Base-by-base conservation (phyloP, 768 basidiomycete species). In the Suillus sp. region DNA sequence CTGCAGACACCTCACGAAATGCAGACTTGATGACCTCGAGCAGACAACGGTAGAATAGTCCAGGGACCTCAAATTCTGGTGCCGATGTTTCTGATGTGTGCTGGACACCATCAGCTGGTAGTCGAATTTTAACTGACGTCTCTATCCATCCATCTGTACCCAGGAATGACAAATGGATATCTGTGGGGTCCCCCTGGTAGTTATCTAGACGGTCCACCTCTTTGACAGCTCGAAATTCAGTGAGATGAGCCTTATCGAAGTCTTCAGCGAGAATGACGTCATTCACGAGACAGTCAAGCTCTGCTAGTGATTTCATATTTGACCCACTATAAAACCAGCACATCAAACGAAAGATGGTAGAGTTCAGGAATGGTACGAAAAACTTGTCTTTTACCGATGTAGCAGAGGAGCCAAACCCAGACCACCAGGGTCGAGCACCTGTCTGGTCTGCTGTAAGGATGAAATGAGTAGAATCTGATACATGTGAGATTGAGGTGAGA, bases 31-130 rank as follows among this genome's bases (percentile, higher is more conserved):
- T 66, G 8, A 78, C 67, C 4, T 70, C 64, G 0, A 66, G 68
- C 18, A 75, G 60, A 10, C 67, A 71, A 0, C 70, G 64, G 59
- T 71, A 73, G 18, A 65, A 64, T 3, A 79, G 62, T 1, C 76
- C 78, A 3, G 73, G 69, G 1, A 78, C 65, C 2, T 25, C 1
- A 37, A 77, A 74, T 4, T 34, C 10, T 0, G 61, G 59, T 0
- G 64, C 18, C 11, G 59, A 43, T 0, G 13, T 1, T 1, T 27
- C 7, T 5, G 32, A 32, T 5, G 4, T 6, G 18, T 54, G 42
- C 5, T 34, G 42, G 8, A 50, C 38, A 4, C 60, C 47, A 13
- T 68, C 62, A 10, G 59, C 61, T 0, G 64, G 68, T 0, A 67
- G 45, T 7, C 25, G 1, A 3, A 68, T 66, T 7, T 61, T 8